These are phyloP conservation scores for Fragaria vesca DNA, from an alignment of 306 rosid species.

Conservation along the genomic window DNA sequence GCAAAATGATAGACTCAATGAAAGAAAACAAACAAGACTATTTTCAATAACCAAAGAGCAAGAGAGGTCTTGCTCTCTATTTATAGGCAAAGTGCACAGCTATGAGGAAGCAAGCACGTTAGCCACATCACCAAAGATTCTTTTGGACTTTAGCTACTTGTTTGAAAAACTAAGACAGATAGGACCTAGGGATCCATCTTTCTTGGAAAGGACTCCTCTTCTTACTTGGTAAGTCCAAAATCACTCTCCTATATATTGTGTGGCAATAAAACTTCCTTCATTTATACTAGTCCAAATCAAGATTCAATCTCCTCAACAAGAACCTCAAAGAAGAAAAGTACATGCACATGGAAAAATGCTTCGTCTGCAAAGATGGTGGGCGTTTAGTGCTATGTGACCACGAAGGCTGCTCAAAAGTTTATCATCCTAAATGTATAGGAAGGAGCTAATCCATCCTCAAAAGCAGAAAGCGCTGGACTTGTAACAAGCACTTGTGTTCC, in stretches of 20 bases:
- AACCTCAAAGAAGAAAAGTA: background rate
- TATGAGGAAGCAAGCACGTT: no score
- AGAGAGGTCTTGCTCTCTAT: no score
- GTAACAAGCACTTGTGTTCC: constrained; percentile 61
- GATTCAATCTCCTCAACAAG: background rate
- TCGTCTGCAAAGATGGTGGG: constrained; percentile 52
- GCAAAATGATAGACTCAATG: no score
- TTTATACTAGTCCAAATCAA: background rate
- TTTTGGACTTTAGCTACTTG: no score
- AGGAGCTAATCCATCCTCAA: constrained; percentile 19
- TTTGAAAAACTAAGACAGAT: no score
- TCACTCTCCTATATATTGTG: background rate
- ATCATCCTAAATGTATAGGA: constrained; percentile 50
- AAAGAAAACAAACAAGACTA: no score
- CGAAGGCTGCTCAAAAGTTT: constrained; percentile 52
- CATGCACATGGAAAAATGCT: constrained; percentile 24
- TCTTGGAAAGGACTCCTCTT: background rate
- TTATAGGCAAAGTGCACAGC: no score
- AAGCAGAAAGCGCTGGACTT: constrained; percentile 35
- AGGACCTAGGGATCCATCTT: no score
- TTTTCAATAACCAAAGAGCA: no score
- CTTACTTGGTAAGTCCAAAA: background rate
- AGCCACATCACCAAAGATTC: no score
- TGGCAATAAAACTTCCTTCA: background rate
- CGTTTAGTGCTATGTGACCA: constrained; percentile 32